These are phyloP conservation scores for Phlebiopsis flavidoalba DNA, from an alignment of 768 basidiomycete species.

Conservation along the genomic window DNA sequence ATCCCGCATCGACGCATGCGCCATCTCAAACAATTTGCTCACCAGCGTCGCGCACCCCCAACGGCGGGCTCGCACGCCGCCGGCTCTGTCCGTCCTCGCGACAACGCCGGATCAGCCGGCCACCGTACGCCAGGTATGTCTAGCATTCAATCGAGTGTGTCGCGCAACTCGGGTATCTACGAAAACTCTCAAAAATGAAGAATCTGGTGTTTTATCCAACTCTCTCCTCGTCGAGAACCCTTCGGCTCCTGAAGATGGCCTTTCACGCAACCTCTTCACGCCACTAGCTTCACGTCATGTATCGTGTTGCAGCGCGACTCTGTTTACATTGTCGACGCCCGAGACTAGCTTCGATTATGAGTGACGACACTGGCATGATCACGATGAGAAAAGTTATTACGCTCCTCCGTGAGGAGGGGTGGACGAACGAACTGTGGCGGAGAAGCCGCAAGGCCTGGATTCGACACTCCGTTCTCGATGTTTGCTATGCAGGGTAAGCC, in stretches of 20 bases:
- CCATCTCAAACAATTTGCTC: conserved; percentile 51
- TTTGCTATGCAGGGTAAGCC: conserved; percentile 68
- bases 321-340: conserved; percentile 52
- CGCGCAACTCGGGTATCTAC: conserved; percentile 66
- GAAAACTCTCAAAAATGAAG: conserved; percentile 83
- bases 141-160: conserved; percentile 59
- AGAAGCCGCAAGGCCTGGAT: conserved; percentile 62
- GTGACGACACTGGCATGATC: conserved; percentile 63
- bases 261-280: conserved; percentile 3
- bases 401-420: conserved; percentile 68
- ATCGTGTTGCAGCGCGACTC: conserved; percentile 22
- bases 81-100: conserved; percentile 40
- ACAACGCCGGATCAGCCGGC: conserved; percentile 58
- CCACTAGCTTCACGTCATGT: too few relatives aligned
- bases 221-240: conserved; percentile 21
- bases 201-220: conserved; percentile 34
- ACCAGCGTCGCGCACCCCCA: conserved; percentile 49
- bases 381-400: conserved; percentile 62
- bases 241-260: not conserved
- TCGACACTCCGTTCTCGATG: conserved; percentile 71
- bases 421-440: conserved; percentile 54
- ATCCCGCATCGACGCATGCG: conserved; percentile 73
- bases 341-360: conserved; percentile 48
- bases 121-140: conserved; percentile 68
- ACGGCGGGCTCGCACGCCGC: conserved; percentile 32